These are phyloP conservation scores for Euclidium syriacum DNA, from an alignment of 345 rosid species.

Conservation along the genomic window DNA sequence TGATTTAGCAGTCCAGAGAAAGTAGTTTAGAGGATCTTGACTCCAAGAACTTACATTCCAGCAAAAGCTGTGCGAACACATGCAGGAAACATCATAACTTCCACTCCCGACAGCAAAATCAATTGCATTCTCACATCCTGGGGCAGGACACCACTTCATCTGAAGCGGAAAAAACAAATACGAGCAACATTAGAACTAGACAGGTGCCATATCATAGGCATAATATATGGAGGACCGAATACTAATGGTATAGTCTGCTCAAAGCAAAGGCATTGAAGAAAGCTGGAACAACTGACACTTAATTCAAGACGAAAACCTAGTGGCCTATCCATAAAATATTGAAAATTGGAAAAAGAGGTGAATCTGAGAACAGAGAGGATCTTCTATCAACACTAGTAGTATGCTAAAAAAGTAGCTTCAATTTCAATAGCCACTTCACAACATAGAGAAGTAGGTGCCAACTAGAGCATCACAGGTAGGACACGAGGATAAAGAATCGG, in stretches of 20 bases:
- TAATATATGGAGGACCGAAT: background rate
- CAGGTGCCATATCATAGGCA: background rate
- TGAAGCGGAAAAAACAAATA: conserved; percentile 16
- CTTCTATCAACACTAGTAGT: background rate
- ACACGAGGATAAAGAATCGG: background rate
- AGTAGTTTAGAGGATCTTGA: background rate
- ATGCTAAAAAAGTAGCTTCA: background rate
- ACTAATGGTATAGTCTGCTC: background rate
- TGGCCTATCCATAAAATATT: background rate
- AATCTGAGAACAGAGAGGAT: background rate
- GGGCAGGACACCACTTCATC: conserved; percentile 99
- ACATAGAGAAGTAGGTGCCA: background rate
- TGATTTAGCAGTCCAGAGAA: background rate
- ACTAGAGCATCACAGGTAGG: background rate
- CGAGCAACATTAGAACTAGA: background rate
- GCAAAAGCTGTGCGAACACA: conserved; percentile 32
- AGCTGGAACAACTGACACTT: background rate
- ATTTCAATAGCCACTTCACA: background rate
- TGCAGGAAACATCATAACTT: conserved; percentile 30
- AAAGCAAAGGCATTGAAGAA: background rate
- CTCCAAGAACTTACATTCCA: conserved; percentile 33
- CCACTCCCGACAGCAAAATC: conserved; percentile 24
- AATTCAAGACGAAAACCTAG: background rate
- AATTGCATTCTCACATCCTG: conserved; percentile 84
- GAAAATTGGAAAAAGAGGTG: background rate